Base-by-base conservation (phyloP, 2,329 filamentous ascomycete species). In the Macrophomina tecta region DNA sequence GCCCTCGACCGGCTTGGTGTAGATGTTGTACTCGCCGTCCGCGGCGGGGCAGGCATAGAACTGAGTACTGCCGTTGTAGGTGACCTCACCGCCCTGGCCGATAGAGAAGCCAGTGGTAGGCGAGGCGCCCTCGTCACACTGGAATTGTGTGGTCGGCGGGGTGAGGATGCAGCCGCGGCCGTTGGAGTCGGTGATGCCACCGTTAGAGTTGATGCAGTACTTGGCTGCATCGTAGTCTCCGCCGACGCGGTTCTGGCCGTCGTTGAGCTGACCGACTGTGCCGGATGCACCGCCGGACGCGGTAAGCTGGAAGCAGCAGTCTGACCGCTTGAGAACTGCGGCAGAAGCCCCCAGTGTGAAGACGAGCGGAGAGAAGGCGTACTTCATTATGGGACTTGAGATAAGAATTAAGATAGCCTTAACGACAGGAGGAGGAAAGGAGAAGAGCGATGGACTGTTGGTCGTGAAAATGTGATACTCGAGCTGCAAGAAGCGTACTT, bases 91-190 rank as follows among this genome's bases (percentile, higher is more conserved):
- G 68, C 85, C 77, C 32, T 83, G 83, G 53, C 77, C 80, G 67
- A 90, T 81, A 7, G 80, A 78, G 77, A 90, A 91, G 36, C 87
- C 88, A 38, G 81, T 73, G 30, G 80, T 82, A 9, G 85, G 83
- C 14, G 72, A 69, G 12, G 84, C 84, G 55, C 85, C 84, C 23
- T 72, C 69, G 70, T 91, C 88, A 71, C 89, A 90, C 73, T 90
- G 87, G 68, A 87, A 85, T 56, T 89, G 85, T 34, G 81, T 83
- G 1, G 86, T 87, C 0, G 85, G 83, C 48, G 83, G 81, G 69
- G 88, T 90, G 72, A 90, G 79, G 76, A 89, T 88, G 73, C 89
- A 91, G 23, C 88, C 87, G 67, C 86, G 82, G 52, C 84, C 84
- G 56, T 81, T 80, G 56, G 78, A 75, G 73, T 90, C 89, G 18